Conservation (phyloP, 2,329 filamentous ascomycete species). For the Botrytis tulipae region DNA sequence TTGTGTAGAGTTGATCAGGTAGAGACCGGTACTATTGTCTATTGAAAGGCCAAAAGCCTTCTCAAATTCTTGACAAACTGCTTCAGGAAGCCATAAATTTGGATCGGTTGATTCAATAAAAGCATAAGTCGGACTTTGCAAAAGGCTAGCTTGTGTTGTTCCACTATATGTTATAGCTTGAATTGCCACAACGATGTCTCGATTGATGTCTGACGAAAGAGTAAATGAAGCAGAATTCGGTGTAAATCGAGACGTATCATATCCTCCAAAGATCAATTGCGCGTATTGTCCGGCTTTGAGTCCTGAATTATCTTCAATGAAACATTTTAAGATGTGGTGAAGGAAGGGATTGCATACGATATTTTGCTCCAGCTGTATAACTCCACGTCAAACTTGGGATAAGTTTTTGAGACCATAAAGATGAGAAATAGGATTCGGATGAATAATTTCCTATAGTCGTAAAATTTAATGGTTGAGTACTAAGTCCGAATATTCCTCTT, state of each 20-base stretch:
- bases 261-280: constrained; percentile 44
- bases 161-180: constrained; percentile 44
- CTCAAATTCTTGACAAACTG: constrained; percentile 63
- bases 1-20: constrained; percentile 54
- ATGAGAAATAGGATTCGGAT: constrained; percentile 40
- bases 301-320: constrained; percentile 8
- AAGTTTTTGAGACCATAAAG: constrained; percentile 39
- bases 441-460: constrained; percentile 41
- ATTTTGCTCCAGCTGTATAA: constrained; percentile 70
- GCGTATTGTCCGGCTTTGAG: constrained; percentile 39
- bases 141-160: constrained; percentile 33
- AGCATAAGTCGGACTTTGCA: constrained; percentile 37
- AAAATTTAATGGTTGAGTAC: constrained; percentile 43
- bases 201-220: constrained; percentile 41
- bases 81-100: constrained; percentile 59
- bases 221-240: constrained; percentile 42
- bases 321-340: not conserved
- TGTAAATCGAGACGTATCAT: constrained; percentile 42
- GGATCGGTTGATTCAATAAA: constrained; percentile 61
- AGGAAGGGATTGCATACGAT: constrained; percentile 41
- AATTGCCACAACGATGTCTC: constrained; percentile 42
- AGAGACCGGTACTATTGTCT: constrained; percentile 60
- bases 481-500: constrained; percentile 43
- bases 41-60: constrained; percentile 60
- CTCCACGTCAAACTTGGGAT: constrained; percentile 45